Evolutionary conservation across 2,329 filamentous ascomycete genomes (phyloP), one percentile per base, ranked within the genome.

Genomic region (Neurospora sp.): DNA sequence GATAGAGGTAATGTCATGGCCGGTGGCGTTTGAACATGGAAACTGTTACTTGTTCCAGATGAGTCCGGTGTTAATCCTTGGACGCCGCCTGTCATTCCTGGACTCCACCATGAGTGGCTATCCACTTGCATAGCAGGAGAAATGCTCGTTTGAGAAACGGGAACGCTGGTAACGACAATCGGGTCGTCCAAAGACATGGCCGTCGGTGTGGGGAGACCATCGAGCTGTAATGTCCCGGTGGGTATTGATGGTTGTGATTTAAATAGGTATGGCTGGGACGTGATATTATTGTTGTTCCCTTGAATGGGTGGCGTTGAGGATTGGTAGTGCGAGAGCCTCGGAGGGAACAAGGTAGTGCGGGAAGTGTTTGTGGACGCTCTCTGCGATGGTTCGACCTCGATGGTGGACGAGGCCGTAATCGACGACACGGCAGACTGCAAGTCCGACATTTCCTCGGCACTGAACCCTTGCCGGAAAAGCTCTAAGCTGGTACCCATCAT

Each of bases 181-280:
- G 70, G 69, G 8, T 74, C 72, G 23, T 75, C 73, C 28, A 75
- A 17, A 10, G 70, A 70, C 73, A 76, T 75, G 62, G 72, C 70
- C 10, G 73, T 72, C 6, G 67, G 40, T 2, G 68, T 46, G 3
- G 57, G 46, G 6, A 67, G 67, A 8, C 39, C 66, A 2, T 66
- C 66, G 8, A 72, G 43, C 5, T 71, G 67, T 19, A 67, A 66
- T 19, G 71, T 10, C 4, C 67, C 70, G 11, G 19, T 12, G 15
- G 69, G 66, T n/a, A 74, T 72, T 3, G 70, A 28, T 11, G 69
- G 10, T 6, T 72, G 71, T 3, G 72, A 17, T 10, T 72, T 23
- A 28, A 74, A 76, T 33, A 73, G 36, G 65, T 70, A 75, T 28
- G 72, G 73, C 28, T 68, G 70, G n/a, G 71, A 36, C 3, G 69